These are phyloP conservation scores for Solanum megistacrolobum DNA, from an alignment of 257 asterid genomes.

Conservation along the genomic window DNA sequence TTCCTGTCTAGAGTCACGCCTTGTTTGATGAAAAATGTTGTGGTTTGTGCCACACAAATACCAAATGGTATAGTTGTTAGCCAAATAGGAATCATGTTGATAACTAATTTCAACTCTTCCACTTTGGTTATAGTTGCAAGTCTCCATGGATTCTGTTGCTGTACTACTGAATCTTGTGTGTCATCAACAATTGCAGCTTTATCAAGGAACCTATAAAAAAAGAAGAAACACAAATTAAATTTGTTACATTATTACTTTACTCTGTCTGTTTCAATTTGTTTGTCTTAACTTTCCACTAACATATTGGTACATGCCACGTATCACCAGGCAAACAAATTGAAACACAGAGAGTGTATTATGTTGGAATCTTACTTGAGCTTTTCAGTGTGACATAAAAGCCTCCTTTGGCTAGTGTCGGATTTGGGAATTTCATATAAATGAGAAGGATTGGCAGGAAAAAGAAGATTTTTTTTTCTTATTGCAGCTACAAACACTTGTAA, in stretches of 20 bases:
- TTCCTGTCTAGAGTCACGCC: slow-evolving; percentile 20
- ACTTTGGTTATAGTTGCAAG: slow-evolving; percentile 11
- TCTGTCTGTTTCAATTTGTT: not conserved
- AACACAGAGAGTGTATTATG: too few species aligned
- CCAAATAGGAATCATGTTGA: slow-evolving; percentile 81
- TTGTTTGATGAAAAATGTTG: slow-evolving; percentile 67
- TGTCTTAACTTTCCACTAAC: not conserved
- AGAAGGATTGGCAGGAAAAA: slow-evolving; percentile 26
- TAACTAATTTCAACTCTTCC: slow-evolving; percentile 57
- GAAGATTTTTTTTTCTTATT: slow-evolving; percentile 22
- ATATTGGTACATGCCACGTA: not conserved
- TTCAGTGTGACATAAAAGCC: slow-evolving; percentile 55
- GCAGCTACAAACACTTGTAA: slow-evolving; percentile 63
- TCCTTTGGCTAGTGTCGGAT: slow-evolving; percentile 19
- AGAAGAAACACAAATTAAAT: not conserved
- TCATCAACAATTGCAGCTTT: slow-evolving; percentile 59
- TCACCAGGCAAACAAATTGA: not conserved
- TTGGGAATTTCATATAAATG: slow-evolving; percentile 47
- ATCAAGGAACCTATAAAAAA: slow-evolving; percentile 54
- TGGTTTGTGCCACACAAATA: slow-evolving; percentile 37
- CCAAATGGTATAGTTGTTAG: slow-evolving; percentile 53
- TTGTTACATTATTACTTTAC: not conserved
- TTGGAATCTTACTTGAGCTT: slow-evolving; percentile 30
- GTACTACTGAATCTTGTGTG: not conserved
- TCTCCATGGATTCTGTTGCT: not conserved